A percentile compares a stretch with the other conserved stretches of the same genome.
Evolutionary conservation across 148 eudicot species (phyloP).

Genomic region (Chenopodium berlandieri): DNA sequence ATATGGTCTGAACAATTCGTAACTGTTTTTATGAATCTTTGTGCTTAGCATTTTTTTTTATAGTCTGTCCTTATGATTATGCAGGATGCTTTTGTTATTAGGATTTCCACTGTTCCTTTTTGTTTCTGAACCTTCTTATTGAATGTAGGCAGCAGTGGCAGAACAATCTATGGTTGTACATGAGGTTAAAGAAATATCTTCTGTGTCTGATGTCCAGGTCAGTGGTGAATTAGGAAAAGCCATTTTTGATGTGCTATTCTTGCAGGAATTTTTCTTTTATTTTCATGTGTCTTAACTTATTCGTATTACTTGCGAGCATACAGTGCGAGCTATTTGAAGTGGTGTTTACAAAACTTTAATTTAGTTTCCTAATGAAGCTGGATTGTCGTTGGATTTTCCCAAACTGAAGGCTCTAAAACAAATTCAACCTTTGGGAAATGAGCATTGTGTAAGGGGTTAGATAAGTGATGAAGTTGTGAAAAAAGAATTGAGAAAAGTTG

Average conservation of each 20-base stretch:
- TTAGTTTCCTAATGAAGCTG: neutral
- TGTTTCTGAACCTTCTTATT: neutral
- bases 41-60: neutral
- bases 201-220: constrained; percentile 45
- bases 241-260: neutral
- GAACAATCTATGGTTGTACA: constrained; percentile 41
- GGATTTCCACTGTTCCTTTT: neutral
- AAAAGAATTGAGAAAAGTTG: too few species aligned
- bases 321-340: too few species aligned
- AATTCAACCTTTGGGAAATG: neutral
- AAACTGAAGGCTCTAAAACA: neutral
- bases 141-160: constrained; percentile 54
- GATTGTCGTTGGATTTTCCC: neutral
- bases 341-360: too few species aligned
- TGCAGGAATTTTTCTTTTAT: neutral
- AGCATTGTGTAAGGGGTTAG: neutral
- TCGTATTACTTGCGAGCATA: too few species aligned
- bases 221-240: neutral
- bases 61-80: neutral
- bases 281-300: neutral
- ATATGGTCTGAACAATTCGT: neutral
- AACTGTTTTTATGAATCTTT: neutral
- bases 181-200: constrained; percentile 34
- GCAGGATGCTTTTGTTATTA: neutral
- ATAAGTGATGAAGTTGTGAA: neutral